Percentiles rank a stretch among this genome's conserved stretches.
Evolutionary conservation across 192 early-diverging fungal species (phyloP).

Genomic region (Chytriomyces hyalinus): DNA sequence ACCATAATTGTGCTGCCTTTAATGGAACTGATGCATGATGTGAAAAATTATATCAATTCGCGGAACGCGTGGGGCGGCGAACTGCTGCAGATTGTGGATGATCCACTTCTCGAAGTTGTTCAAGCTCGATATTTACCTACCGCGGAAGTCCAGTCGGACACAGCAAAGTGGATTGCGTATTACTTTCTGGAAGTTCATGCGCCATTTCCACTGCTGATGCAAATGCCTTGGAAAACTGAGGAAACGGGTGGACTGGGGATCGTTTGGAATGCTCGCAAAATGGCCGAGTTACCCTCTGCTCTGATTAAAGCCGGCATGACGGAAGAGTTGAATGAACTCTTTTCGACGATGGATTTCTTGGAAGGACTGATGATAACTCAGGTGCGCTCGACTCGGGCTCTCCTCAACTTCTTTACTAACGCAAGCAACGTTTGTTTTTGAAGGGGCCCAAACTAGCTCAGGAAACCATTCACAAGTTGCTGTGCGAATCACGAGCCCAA

Average conservation of each 20-base stretch:
- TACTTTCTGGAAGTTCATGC: slow-evolving; percentile 6
- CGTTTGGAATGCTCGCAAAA: slow-evolving; percentile 29
- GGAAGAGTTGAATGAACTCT: not conserved
- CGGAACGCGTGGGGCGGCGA: slow-evolving; percentile 31
- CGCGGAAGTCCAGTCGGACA: not conserved
- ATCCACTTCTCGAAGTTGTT: slow-evolving; percentile 7
- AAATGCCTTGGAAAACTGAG: not conserved
- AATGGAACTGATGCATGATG: not conserved
- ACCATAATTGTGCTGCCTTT: not conserved
- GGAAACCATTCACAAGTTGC: too few relatives aligned
- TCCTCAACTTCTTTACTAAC: not conserved
- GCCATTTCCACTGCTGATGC: not conserved
- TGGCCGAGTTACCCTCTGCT: slow-evolving; percentile 20
- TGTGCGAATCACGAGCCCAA: too few relatives aligned
- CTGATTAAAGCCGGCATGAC: not conserved
- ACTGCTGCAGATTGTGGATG: slow-evolving; percentile 21
- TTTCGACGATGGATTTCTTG: slow-evolving; percentile 15
- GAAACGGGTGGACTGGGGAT: not conserved
- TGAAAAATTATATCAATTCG: not conserved
- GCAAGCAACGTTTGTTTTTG: too few relatives aligned
- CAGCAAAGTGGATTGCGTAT: slow-evolving; percentile 2
- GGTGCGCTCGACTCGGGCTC: not conserved
- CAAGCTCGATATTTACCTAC: slow-evolving; percentile 2
- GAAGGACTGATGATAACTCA: slow-evolving; percentile 3
- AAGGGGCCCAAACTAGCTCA: too few relatives aligned